Evolutionary conservation across 148 eudicot genomes (phyloP), one percentile per base, ranked within the genome.

Genomic region (Polygonum aviculare): DNA sequence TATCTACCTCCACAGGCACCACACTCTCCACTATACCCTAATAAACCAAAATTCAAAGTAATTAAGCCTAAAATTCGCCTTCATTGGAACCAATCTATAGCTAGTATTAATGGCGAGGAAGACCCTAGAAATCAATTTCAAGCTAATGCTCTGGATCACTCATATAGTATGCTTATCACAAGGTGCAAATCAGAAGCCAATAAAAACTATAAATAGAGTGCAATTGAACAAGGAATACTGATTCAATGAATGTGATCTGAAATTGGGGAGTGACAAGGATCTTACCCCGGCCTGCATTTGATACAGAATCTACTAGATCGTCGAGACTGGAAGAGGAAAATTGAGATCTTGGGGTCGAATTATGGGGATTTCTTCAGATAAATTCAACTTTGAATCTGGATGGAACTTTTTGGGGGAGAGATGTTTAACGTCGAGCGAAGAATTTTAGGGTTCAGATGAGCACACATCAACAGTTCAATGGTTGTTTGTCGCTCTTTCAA

Each of bases 11-110:
- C 71, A 83, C 49, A 7, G 70, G 49, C n/a, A 80, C 77, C 52
- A 77, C 76, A 74, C 75, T 71, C 15, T 77, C 84, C 82, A 77
- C 83, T 54, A 75, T 40, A 76, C 74, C 82, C 82, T 81, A 38
- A 14, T 14, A 75, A 70, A 71, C 48, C 74, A 35, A 35, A 44
- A 51, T 63, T 22, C 41, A 76, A 62, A 62, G 15, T 36, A 41
- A 60, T 22, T 57, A 59, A 8, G 2, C 65, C 65, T 59, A 22
- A 59, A 59, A 59, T 59, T 59, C 22, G 12, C 65, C 35, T 59
- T 59, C 65, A 59, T 11, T 36, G 2, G 10, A 67, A 67, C 44
- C 45, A 35, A 36, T 31, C 12, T 10, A 26, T 1, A 59, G 6
- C 31, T 52, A 47, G 50, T 47, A 47, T 47, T 47, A 47, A 47